A percentile compares a stretch with the other conserved stretches of the same genome.
Conservation (phyloP, 2,329 filamentous ascomycete genomes). For the Xylaria sp. region DNA sequence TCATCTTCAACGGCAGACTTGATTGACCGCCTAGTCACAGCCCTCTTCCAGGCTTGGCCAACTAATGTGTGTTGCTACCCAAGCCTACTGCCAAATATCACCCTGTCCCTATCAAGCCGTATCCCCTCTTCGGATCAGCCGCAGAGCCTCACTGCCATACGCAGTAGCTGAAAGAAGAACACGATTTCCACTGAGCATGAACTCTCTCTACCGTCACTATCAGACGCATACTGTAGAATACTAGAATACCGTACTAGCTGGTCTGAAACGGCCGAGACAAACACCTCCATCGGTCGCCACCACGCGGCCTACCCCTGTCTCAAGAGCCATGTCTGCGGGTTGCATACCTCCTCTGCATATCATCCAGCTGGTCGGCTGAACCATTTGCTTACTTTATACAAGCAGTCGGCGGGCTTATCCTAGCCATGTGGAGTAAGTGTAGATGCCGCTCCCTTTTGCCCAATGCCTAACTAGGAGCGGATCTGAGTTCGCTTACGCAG, state of each 20-base stretch:
- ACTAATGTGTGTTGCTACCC: constrained; percentile 13
- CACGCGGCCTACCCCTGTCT: constrained; percentile 5
- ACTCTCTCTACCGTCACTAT: not conserved
- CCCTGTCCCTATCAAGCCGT: not conserved
- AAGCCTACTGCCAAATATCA: not conserved
- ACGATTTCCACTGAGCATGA: not conserved
- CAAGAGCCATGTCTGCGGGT: not conserved
- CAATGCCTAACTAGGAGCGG: not conserved
- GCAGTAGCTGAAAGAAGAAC: not conserved
- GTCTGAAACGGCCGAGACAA: constrained; percentile 8
- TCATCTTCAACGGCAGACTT: not conserved
- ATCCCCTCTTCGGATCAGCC: not conserved
- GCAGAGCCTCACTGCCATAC: constrained; percentile 19
- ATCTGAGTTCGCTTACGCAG: not conserved
- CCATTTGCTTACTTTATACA: not conserved
- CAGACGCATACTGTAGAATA: too few relatives aligned
- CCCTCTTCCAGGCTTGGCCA: not conserved
- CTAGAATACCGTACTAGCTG: not conserved
- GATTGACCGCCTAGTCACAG: not conserved
- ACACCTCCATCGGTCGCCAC: not conserved
- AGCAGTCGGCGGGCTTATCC: not conserved
- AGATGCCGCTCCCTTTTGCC: not conserved
- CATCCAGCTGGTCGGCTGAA: not conserved
- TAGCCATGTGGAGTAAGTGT: constrained; percentile 6
- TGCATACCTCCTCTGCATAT: constrained; percentile 2